Base-by-base conservation (phyloP, 176 grass and related monocot genomes). In the Ensete glaucum region DNA sequence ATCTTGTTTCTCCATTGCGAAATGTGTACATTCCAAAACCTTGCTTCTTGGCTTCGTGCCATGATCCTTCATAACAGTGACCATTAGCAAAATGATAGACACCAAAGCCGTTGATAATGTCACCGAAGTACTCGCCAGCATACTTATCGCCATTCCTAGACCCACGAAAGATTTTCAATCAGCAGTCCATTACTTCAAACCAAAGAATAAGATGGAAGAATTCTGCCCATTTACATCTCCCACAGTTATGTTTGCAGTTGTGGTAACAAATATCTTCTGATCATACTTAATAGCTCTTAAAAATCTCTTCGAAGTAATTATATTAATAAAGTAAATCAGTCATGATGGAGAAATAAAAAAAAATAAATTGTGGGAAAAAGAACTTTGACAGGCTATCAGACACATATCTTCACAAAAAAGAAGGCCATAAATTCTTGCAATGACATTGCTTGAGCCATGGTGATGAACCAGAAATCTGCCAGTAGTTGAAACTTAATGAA, bases 21-120 rank as follows among this genome's bases (percentile, higher is more conserved):
- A 75, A 75, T 75, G 54, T 75, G 27, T 75, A 75, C 27, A 60
- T 75, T 75, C 73, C 73, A 19, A 75, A 75, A 20, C 73, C 73
- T 48, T 75, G 73, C 9, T 58, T 60, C 27, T 58, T 75, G 22
- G 54, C 73, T n/a, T 75, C 73, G 20, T 75, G 73, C 73, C 73
- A 75, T 34, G 73, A 56, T 75, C 73, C 73, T 58, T 75, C 73
- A 2, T 75, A 75, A 24, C 73, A n/a, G 54, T 75, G 73, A 27
- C 54, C 73, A 49, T 75, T 75, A 59, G 73, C 54, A 60, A 75
- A 75, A 15, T 43, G 27, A 75, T 75, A 75, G 49, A 75, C 73
- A 34, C 73, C 73, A 60, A 75, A 75, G 17, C 73, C 73, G 49
- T 75, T 54, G 24, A 75, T 75, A 25, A 60, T 75, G 23, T 75